A percentile compares a stretch with the other conserved stretches of the same genome.
Conservation (phyloP, 192 early-diverging fungal species). For the Entrophospora sp. region DNA sequence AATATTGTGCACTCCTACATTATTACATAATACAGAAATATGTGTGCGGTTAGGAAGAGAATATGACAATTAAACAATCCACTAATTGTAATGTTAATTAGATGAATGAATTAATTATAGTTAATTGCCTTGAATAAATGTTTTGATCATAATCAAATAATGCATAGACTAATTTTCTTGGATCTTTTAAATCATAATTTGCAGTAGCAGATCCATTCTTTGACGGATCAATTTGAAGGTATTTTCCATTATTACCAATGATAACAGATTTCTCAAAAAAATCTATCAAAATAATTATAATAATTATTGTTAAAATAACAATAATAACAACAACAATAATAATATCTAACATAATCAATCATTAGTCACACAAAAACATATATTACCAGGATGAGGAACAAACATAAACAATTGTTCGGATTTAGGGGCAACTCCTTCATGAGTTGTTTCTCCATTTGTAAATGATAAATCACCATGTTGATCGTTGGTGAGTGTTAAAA, state of each 20-base stretch:
- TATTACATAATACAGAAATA: too few species aligned
- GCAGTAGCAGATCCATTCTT: not conserved
- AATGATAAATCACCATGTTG: too few species aligned
- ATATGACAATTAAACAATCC: not conserved
- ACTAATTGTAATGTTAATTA: not conserved
- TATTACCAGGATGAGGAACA: conserved; percentile 13
- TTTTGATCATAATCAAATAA: conserved; percentile 3
- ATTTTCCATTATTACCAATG: not conserved
- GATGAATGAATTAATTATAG: not conserved
- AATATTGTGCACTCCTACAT: not conserved
- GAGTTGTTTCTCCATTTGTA: too few species aligned
- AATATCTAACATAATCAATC: not conserved
- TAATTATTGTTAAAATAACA: not conserved
- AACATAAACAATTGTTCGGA: not conserved
- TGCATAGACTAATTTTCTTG: not conserved
- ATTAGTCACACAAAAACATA: too few species aligned
- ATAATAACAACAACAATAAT: not conserved
- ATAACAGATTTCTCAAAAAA: not conserved
- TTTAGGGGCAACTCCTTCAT: too few species aligned
- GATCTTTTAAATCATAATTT: not conserved
- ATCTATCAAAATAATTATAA: not conserved
- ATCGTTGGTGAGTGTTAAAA: too few species aligned
- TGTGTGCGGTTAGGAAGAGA: too few species aligned
- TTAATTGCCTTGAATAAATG: not conserved
- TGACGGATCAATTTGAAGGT: not conserved